Conservation (phyloP, 306 rosid species). For the Fagus crenata region DNA sequence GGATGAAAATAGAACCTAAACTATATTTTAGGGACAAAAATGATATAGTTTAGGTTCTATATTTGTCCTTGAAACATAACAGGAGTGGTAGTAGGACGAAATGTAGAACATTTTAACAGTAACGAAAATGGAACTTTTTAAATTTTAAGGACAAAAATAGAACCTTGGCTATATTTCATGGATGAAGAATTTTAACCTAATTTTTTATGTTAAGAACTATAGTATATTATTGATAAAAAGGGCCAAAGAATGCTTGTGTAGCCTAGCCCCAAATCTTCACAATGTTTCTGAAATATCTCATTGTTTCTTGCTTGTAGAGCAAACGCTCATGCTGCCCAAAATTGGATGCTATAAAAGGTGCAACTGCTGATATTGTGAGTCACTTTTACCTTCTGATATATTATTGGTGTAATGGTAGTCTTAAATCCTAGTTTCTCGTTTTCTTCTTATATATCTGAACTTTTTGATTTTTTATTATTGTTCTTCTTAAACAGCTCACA, state of each 20-base stretch:
- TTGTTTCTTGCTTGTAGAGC: conserved; percentile 58
- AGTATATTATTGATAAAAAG: not conserved
- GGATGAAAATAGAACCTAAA: no score
- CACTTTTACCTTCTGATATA: conserved; percentile 14
- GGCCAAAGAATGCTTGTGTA: not conserved
- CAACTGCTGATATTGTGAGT: conserved; percentile 92
- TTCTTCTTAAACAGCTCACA: not conserved
- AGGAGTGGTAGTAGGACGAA: no score
- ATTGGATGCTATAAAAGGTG: conserved; percentile 80
- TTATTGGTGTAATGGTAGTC: conserved; percentile 8
- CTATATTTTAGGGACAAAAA: no score
- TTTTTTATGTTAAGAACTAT: not conserved
- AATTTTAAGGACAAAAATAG: no score
- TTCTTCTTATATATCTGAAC: not conserved
- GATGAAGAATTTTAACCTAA: no score
- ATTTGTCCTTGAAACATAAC: no score
- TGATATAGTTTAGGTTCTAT: no score
- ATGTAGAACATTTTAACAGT: no score
- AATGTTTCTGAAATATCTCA: conserved; percentile 4
- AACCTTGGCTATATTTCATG: no score
- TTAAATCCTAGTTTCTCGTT: conserved; percentile 12
- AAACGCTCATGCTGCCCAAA: conserved; percentile 80
- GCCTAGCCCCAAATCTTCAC: not conserved
- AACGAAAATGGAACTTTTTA: no score
- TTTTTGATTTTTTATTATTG: not conserved